These are phyloP conservation scores for Dactylellina parvicollis DNA, from an alignment of 2,329 filamentous ascomycete genomes.

Conservation along the genomic window DNA sequence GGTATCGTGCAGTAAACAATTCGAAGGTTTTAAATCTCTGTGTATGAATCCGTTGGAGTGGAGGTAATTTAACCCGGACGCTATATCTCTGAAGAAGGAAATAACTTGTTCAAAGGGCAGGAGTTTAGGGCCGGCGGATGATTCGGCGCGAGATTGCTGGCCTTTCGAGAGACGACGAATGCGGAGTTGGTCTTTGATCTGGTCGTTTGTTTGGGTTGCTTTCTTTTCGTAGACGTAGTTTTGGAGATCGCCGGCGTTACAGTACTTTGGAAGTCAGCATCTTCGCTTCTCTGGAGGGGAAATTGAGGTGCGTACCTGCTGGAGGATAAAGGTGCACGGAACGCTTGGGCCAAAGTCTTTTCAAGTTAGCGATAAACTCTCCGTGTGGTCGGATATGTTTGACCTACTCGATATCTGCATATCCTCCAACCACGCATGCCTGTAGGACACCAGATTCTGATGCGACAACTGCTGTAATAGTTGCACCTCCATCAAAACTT, in stretches of 20 bases:
- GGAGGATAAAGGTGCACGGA: slow-evolving; percentile 93
- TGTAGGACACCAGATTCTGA: slow-evolving; percentile 93
- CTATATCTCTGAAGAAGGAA: slow-evolving; percentile 94
- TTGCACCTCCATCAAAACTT: slow-evolving; percentile 92
- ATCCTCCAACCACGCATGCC: slow-evolving; percentile 96
- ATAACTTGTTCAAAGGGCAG: slow-evolving; percentile 91
- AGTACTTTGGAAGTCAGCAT: slow-evolving; percentile 68
- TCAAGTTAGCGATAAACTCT: slow-evolving; percentile 31
- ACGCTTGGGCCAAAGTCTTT: slow-evolving; percentile 83
- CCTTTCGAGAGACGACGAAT: slow-evolving; percentile 84
- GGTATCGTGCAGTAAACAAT: slow-evolving; percentile 82
- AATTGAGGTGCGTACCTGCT: slow-evolving; percentile 68
- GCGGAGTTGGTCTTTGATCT: slow-evolving; percentile 78
- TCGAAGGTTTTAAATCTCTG: slow-evolving; percentile 93
- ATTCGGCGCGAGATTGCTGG: slow-evolving; percentile 65
- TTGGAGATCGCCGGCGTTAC: slow-evolving; percentile 90
- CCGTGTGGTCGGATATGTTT: slow-evolving; percentile 1
- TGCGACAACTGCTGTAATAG: slow-evolving; percentile 90
- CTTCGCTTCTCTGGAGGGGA: background rate
- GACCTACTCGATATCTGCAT: slow-evolving; percentile 73
- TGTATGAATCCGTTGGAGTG: slow-evolving; percentile 94
- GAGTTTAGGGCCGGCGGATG: slow-evolving; percentile 64
- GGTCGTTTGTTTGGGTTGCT: slow-evolving; percentile 73
- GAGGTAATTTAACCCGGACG: slow-evolving; percentile 87
- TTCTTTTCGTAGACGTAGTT: slow-evolving; percentile 78